Percentiles rank a stretch among this genome's conserved stretches.
These are phyloP conservation scores for Cadophora luteo-olivacea DNA, from an alignment of 2,329 filamentous ascomycete genomes.

Conservation along the genomic window DNA sequence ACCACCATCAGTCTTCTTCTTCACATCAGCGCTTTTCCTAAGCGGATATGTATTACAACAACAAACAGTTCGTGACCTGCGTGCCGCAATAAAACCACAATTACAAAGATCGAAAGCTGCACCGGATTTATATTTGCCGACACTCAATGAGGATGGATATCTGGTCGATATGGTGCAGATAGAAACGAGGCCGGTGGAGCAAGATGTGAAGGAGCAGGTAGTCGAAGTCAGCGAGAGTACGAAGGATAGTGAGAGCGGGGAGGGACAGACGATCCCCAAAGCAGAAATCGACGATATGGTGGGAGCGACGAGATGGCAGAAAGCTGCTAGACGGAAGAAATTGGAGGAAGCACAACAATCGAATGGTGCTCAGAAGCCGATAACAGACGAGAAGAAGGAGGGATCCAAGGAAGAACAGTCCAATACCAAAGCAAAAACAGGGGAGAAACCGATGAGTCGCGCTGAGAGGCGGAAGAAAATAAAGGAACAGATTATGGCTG, in stretches of 20 bases:
- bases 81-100: slow-evolving; percentile 65
- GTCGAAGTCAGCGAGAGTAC: background rate
- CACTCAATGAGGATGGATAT: slow-evolving; percentile 34
- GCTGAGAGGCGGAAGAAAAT: slow-evolving; percentile 59
- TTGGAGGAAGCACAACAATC: slow-evolving; percentile 21
- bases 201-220: background rate
- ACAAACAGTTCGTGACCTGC: slow-evolving; percentile 79
- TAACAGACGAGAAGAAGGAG: slow-evolving; percentile 45
- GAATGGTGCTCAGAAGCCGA: slow-evolving; percentile 17
- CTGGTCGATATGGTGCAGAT: slow-evolving; percentile 29
- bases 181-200: slow-evolving; percentile 19
- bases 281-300: slow-evolving; percentile 31
- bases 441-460: slow-evolving; percentile 37
- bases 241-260: background rate
- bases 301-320: slow-evolving; percentile 38
- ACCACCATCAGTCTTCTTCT: slow-evolving; percentile 67
- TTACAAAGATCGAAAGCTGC: slow-evolving; percentile 26
- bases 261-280: slow-evolving; percentile 3
- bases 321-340: slow-evolving; percentile 32
- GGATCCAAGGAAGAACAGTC: slow-evolving; percentile 57
- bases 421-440: slow-evolving; percentile 39
- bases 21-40: slow-evolving; percentile 83
- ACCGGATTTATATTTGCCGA: slow-evolving; percentile 35
- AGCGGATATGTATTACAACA: slow-evolving; percentile 90
- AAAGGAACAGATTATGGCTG: slow-evolving; percentile 58